Percentiles rank a stretch among this genome's conserved stretches.
Evolutionary conservation across 345 rosid species (phyloP).

Genomic region (Sisymbrium altissimum): DNA sequence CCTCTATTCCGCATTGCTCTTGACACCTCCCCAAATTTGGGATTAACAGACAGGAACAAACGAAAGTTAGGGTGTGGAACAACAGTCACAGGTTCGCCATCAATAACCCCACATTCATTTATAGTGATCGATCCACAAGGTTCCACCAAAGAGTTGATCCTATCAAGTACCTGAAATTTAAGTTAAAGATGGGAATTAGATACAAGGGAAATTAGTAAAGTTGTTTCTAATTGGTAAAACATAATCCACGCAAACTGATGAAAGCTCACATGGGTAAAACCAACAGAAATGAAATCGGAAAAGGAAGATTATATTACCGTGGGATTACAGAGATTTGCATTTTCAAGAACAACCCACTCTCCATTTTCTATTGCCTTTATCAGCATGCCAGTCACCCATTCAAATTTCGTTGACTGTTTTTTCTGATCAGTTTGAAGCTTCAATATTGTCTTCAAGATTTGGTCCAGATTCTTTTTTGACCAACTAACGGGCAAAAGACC

Average conservation of each 20-base stretch:
- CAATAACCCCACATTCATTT: constrained; percentile 82
- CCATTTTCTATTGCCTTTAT: constrained; percentile 91
- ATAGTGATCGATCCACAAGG: constrained; percentile 80
- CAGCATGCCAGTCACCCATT: constrained; percentile 84
- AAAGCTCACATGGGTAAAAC: constrained; percentile 8
- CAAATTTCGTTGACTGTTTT: constrained; percentile 72
- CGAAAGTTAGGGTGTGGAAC: constrained; percentile 83
- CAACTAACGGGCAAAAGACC: constrained; percentile 43
- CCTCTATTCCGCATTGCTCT: constrained; percentile 99
- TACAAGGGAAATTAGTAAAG: constrained; percentile 2
- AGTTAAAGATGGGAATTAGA: constrained; percentile 2
- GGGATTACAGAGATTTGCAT: constrained; percentile 97
- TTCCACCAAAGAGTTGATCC: constrained; percentile 96
- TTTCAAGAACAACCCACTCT: constrained; percentile 88
- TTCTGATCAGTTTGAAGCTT: constrained; percentile 51
- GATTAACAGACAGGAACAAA: constrained; percentile 84
- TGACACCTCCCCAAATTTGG: constrained; percentile 85
- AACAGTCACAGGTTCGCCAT: constrained; percentile 80
- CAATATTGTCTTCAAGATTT: constrained; percentile 44
- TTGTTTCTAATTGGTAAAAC: neutral
- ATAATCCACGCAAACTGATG: neutral
- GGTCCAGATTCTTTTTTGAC: constrained; percentile 51
- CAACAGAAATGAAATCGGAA: neutral
- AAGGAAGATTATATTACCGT: constrained; percentile 53
- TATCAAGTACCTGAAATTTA: constrained; percentile 75